phyloP scores from a whole-genome alignment of 352 stramenopile genomes.

The Pythium utonaiense region DNA sequence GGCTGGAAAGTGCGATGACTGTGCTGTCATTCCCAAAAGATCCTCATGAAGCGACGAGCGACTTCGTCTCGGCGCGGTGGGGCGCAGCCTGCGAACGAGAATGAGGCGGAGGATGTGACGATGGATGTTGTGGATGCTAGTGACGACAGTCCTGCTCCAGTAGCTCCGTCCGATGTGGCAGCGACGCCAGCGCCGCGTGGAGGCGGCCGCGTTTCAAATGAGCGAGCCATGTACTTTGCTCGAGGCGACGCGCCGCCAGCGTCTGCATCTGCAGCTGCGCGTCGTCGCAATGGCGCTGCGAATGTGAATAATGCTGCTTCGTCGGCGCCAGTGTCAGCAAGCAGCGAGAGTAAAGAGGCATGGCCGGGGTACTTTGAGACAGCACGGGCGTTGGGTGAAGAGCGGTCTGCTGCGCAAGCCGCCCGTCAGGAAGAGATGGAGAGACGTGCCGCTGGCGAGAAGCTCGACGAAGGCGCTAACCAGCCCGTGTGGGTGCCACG shows the following conservation, averaged over 20 bases:
- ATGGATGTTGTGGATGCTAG: neutral
- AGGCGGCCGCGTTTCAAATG: conserved; percentile 22
- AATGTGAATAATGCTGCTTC: too few species aligned
- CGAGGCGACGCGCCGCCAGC: conserved; percentile 25
- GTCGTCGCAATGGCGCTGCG: neutral
- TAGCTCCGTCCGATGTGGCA: neutral
- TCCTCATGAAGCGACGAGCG: conserved; percentile 15
- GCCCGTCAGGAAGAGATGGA: conserved; percentile 53
- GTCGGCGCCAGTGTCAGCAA: neutral
- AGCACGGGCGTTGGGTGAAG: conserved; percentile 51
- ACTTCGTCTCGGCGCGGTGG: neutral
- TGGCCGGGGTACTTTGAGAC: conserved; percentile 83
- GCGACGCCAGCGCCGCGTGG: conserved; percentile 11
- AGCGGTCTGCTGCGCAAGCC: conserved; percentile 55
- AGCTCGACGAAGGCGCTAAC: conserved; percentile 6
- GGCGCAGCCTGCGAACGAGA: neutral
- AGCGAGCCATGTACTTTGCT: conserved; percentile 32
- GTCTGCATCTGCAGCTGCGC: conserved; percentile 9
- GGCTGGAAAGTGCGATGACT: too few species aligned
- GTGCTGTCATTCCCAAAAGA: too few species aligned
- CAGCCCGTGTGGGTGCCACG: conserved; percentile 49
- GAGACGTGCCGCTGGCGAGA: conserved; percentile 27
- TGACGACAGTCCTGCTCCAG: neutral
- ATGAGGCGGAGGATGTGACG: neutral
- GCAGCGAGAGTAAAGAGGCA: conserved; percentile 16